Evolutionary conservation across 306 rosid genomes (phyloP).

Genomic region (Abrus precatorius): DNA sequence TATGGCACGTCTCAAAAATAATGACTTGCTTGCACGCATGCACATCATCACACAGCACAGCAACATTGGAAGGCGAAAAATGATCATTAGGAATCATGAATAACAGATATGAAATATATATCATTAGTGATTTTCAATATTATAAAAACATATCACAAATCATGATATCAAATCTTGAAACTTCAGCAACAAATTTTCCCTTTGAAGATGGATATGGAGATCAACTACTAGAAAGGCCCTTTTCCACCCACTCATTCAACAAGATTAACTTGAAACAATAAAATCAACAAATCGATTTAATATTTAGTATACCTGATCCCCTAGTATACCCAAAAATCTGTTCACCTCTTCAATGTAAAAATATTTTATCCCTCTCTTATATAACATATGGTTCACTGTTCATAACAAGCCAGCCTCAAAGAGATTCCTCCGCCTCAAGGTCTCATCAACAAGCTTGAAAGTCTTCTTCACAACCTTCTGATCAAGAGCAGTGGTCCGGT

Average conservation of each 20-base stretch:
- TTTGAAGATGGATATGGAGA: conserved; percentile 36
- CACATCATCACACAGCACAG: neutral
- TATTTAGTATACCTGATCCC: conserved; percentile 59
- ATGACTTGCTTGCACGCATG: neutral
- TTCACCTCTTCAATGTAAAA: conserved; percentile 45
- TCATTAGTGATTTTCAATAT: conserved; percentile 40
- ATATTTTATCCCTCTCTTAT: conserved; percentile 39
- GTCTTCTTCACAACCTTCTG: conserved; percentile 99
- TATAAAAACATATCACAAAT: conserved; percentile 47
- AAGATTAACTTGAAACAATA: conserved; percentile 56
- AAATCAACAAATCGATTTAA: conserved; percentile 71
- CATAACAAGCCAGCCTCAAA: conserved; percentile 95
- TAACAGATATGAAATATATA: conserved; percentile 35
- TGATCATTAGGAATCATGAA: conserved; percentile 3
- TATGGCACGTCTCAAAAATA: neutral
- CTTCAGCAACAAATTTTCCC: conserved; percentile 42
- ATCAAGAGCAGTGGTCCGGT: conserved; percentile 96
- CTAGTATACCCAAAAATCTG: conserved; percentile 62
- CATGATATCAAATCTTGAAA: conserved; percentile 47
- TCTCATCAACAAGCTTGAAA: conserved; percentile 97
- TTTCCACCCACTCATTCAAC: conserved; percentile 56
- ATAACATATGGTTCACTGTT: conserved; percentile 44
- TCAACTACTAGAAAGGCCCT: conserved; percentile 37
- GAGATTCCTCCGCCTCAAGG: conserved; percentile 92
- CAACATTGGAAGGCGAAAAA: neutral